Conservation (phyloP, 768 basidiomycete genomes). For the Amanita thiersii region DNA sequence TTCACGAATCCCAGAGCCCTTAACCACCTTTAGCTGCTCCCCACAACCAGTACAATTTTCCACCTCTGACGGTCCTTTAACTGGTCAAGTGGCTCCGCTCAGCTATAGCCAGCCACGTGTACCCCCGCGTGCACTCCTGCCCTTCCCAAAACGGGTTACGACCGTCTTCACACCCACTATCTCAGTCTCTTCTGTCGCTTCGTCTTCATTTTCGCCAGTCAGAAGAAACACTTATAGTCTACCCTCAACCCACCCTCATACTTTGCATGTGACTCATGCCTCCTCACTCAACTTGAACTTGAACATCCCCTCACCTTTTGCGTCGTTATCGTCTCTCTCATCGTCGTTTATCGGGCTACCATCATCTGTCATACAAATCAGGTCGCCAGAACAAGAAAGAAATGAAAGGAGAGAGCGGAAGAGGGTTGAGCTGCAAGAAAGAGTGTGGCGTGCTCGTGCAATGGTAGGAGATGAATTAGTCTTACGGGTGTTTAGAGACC, state of each 20-base stretch:
- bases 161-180: background rate
- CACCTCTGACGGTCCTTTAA: too few species aligned
- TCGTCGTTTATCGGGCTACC: background rate
- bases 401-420: background rate
- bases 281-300: background rate
- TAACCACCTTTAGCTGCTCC: too few species aligned
- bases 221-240: too few species aligned
- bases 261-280: too few species aligned
- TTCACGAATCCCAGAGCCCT: too few species aligned
- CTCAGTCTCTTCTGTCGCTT: background rate
- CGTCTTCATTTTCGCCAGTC: background rate
- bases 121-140: too few species aligned
- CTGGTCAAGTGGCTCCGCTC: too few species aligned
- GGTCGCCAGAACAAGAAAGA: background rate
- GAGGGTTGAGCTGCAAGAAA: slow-evolving; percentile 5
- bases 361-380: background rate
- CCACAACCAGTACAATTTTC: too few species aligned
- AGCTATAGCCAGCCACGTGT: too few species aligned
- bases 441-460: slow-evolving; percentile 7
- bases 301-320: background rate
- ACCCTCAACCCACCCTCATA: too few species aligned
- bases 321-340: background rate
- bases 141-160: background rate
- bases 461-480: background rate
- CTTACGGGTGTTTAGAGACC: slow-evolving; percentile 7